Evolutionary conservation across 305 asterid genomes (phyloP), one percentile per base, ranked within the genome.

Genomic region (Fraxinus platypoda): DNA sequence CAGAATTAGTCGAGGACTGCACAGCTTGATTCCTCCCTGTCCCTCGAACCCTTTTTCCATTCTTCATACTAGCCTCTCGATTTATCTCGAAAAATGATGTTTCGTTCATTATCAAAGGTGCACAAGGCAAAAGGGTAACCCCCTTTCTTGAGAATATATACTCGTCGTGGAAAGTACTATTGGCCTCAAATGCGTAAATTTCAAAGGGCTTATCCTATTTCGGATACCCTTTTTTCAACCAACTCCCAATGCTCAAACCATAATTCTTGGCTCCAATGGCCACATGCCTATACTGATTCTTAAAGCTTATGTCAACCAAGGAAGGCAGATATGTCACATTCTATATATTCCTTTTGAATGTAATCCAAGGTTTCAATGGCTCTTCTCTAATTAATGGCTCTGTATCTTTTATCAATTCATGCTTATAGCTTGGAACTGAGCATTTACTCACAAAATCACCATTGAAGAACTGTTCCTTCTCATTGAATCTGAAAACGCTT

Each of bases 41-140:
- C 38, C 91, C 91, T 79, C 82, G 78, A 62, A 87, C 90, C 75
- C 68, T 84, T 43, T 82, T 87, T 82, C 46, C 81, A 1, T 49
- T 81, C 87, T 79, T 89, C 84, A 78, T 80, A n/a, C 81, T 80
- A 15, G 88, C 86, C 37, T 85, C 90, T 6, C 86, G 70, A 15
- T 46, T 73, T 11, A 88, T 88, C 82, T 92, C 87, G 13, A 87
- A 92, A 34, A 87, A 92, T 88, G 88, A 70, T 0, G 89, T 87
- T 76, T 89, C 92, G 7, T 89, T 91, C 80, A 87, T 87, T 17
- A 92, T 49, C 91, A 93, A 92, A 72, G 91, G 91, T 2, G 90
- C 91, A 1, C 85, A 87, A 0, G 92, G 94, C 75, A 90, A 37
- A 33, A 90, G 34, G 0, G 80, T 85, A 0, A 89, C 86, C 25